Evolutionary conservation across 2,329 filamentous ascomycete species (phyloP).

Genomic region (Arthrobotrys megalospora): DNA sequence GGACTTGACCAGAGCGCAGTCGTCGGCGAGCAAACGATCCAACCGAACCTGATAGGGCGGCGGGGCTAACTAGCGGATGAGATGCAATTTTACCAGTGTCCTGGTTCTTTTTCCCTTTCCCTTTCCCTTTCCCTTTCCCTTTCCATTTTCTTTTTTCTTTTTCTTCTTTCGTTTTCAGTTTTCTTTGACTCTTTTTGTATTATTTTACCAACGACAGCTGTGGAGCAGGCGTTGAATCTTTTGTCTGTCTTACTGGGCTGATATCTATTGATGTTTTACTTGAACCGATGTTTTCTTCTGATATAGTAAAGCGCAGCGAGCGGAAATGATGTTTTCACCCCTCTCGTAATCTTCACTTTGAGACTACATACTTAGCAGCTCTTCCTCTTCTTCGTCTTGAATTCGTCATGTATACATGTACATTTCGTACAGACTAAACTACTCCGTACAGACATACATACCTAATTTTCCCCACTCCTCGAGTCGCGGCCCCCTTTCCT

Average conservation of each 20-base stretch:
- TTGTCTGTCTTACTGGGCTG: constrained; percentile 8
- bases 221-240: constrained; percentile 17
- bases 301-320: constrained; percentile 30
- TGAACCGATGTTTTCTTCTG: constrained; percentile 19
- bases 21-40: constrained; percentile 38
- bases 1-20: constrained; percentile 47
- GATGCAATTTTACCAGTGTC: background rate
- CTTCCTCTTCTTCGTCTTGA: background rate
- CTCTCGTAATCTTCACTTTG: background rate
- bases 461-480: constrained; percentile 7
- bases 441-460: no score
- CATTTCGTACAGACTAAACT: background rate
- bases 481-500: constrained; percentile 2
- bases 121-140: background rate
- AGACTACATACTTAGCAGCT: background rate
- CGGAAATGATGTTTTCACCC: constrained; percentile 16
- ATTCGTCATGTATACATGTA: constrained; percentile 1
- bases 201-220: constrained; percentile 14
- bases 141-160: background rate
- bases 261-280: constrained; percentile 32
- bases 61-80: background rate
- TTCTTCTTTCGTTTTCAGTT: background rate
- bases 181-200: constrained; percentile 19
- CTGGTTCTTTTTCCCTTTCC: background rate
- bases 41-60: constrained; percentile 22